A percentile compares a stretch with the other conserved stretches of the same genome.
Evolutionary conservation across 2,329 filamentous ascomycete genomes (phyloP).

Genomic region (Xylariomycetidae sp.): DNA sequence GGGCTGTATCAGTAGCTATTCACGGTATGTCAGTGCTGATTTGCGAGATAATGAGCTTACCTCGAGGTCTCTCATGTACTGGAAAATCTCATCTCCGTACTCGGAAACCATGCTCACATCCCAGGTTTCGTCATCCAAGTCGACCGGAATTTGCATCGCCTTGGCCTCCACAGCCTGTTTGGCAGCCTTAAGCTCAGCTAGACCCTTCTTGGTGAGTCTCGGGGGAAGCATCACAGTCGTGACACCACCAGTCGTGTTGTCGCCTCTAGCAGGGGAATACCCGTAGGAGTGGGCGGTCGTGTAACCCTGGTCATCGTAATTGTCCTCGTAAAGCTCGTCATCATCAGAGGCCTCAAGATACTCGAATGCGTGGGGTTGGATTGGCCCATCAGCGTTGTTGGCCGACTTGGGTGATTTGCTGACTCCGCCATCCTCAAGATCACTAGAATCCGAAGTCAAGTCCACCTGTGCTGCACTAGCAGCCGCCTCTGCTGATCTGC

Average conservation of each 20-base stretch:
- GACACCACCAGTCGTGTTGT: constrained; percentile 45
- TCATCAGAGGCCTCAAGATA: constrained; percentile 44
- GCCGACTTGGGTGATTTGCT: constrained; percentile 4
- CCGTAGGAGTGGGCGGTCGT: constrained; percentile 70
- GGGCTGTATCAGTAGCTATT: constrained; percentile 11
- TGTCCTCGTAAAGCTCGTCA: constrained; percentile 65
- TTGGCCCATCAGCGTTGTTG: constrained; percentile 12
- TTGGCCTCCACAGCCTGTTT: constrained; percentile 61
- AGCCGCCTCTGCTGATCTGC: too few relatives aligned
- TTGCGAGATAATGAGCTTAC: constrained; percentile 38
- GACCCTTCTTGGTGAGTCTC: constrained; percentile 59
- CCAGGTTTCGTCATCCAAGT: constrained; percentile 85
- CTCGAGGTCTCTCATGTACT: constrained; percentile 86
- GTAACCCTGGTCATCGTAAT: constrained; percentile 62
- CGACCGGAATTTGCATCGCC: constrained; percentile 65
- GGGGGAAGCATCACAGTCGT: constrained; percentile 62
- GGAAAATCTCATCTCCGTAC: constrained; percentile 92
- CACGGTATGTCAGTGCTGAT: neutral
- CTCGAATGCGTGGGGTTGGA: too few relatives aligned
- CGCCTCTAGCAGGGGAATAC: constrained; percentile 70
- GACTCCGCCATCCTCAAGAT: too few relatives aligned
- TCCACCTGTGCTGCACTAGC: too few relatives aligned
- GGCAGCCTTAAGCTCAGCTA: constrained; percentile 64
- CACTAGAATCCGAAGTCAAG: too few relatives aligned
- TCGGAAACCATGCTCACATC: constrained; percentile 98